These are phyloP conservation scores for Leishmania gerbilli DNA, from an alignment of 208 protist genomes.

Conservation along the genomic window DNA sequence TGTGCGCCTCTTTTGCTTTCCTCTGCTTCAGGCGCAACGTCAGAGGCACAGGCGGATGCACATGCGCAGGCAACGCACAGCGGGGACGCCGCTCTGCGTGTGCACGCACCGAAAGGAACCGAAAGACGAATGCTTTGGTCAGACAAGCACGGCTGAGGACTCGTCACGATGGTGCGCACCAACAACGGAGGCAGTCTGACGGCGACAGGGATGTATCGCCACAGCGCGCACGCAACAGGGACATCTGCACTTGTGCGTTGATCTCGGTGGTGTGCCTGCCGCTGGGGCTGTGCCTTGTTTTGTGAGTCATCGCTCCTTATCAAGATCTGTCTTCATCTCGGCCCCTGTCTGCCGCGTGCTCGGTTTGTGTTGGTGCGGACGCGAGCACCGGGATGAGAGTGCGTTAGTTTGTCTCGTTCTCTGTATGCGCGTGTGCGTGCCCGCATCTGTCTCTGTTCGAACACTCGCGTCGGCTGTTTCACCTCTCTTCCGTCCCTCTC, in stretches of 20 bases:
- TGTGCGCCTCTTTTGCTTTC: slow-evolving; percentile 4
- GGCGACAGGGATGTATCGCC: not conserved
- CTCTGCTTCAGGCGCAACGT: not conserved
- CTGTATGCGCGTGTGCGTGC: not conserved
- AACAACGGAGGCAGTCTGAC: not conserved
- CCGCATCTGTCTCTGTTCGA: not conserved
- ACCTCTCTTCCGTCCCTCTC: not conserved
- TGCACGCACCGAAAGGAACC: not conserved
- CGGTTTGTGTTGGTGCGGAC: not conserved
- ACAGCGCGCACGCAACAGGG: not conserved
- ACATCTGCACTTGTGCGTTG: not conserved
- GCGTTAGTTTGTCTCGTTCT: not conserved
- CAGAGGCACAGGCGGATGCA: not conserved
- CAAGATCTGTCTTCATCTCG: not conserved
- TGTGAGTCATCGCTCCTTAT: not conserved
- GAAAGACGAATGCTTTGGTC: not conserved
- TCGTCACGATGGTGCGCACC: not conserved
- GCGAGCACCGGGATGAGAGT: not conserved
- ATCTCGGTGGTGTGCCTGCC: not conserved
- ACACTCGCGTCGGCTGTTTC: not conserved
- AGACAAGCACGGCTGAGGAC: not conserved
- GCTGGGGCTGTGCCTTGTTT: not conserved
- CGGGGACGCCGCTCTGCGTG: not conserved
- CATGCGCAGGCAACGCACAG: not conserved
- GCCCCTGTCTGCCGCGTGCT: not conserved